Percentiles rank a stretch among this genome's conserved stretches.
phyloP scores from a whole-genome alignment of 1,139 yeast genomes.

The Geotrichum europaeum region DNA sequence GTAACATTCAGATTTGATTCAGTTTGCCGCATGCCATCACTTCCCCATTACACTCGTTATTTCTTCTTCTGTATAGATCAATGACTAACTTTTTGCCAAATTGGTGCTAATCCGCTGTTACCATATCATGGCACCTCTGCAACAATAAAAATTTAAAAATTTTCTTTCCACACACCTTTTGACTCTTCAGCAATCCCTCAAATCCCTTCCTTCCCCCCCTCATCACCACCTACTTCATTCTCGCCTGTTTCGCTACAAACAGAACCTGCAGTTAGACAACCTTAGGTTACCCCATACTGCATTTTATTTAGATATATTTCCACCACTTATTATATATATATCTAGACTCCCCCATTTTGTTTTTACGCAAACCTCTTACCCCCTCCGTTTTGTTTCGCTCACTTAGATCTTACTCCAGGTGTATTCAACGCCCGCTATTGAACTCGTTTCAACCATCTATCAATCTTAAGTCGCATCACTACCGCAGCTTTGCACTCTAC shows the following conservation, averaged over 20 bases:
- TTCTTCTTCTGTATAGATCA: background rate
- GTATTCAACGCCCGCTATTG: conserved; percentile 16
- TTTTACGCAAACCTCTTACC: background rate
- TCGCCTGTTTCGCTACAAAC: background rate
- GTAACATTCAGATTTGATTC: background rate
- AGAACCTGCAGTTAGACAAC: background rate
- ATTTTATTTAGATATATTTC: background rate
- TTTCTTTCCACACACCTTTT: background rate
- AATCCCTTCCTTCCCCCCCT: background rate
- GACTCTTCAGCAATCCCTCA: background rate
- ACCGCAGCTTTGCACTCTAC: background rate
- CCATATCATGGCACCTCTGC: background rate
- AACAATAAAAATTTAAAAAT: background rate
- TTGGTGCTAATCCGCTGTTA: background rate
- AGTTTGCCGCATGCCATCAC: background rate
- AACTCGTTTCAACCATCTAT: conserved; percentile 3
- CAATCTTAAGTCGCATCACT: background rate
- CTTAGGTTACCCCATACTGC: background rate
- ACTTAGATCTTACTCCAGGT: conserved; percentile 13
- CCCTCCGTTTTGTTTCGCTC: conserved; percentile 14
- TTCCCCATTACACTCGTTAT: background rate
- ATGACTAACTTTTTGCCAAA: background rate
- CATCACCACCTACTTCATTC: background rate
- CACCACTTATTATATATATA: background rate
- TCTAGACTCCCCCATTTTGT: background rate